Conservation (phyloP, 192 early-diverging fungal genomes). For the Thoreauomyces humboldtii region DNA sequence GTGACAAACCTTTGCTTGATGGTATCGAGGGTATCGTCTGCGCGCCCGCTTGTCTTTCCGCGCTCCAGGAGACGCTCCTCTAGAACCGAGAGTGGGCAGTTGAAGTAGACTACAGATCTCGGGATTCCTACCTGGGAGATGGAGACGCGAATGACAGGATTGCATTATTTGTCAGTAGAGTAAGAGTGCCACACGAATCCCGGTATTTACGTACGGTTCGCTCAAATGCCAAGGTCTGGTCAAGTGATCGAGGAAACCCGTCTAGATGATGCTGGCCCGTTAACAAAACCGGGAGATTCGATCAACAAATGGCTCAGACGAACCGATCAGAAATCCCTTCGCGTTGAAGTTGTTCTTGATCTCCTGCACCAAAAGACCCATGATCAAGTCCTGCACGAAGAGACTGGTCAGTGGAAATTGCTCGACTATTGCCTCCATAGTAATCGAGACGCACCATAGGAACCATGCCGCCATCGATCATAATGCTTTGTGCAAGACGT, state of each 20-base stretch:
- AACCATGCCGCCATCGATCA: constrained; percentile 90
- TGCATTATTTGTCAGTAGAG: background rate
- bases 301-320: background rate
- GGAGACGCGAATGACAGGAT: no score
- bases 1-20: constrained; percentile 50
- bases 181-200: background rate
- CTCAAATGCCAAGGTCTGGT: constrained; percentile 54
- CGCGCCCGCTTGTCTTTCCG: constrained; percentile 50
- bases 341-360: constrained; percentile 30
- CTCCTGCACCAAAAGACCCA: constrained; percentile 35
- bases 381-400: constrained; percentile 27
- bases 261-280: no score
- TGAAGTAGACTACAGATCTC: constrained; percentile 33
- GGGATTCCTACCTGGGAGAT: constrained; percentile 20
- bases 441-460: constrained; percentile 59
- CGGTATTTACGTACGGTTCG: constrained; percentile 9
- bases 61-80: constrained; percentile 49
- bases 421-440: no score
- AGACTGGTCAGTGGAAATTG: background rate
- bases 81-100: constrained; percentile 51
- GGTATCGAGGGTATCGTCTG: constrained; percentile 57
- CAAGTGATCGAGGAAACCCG: constrained; percentile 53
- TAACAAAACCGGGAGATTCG: background rate
- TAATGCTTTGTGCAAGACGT: constrained; percentile 74
- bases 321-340: constrained; percentile 44